Evolutionary conservation across 768 basidiomycete species (phyloP).

Genomic region (Serendipita sp.): DNA sequence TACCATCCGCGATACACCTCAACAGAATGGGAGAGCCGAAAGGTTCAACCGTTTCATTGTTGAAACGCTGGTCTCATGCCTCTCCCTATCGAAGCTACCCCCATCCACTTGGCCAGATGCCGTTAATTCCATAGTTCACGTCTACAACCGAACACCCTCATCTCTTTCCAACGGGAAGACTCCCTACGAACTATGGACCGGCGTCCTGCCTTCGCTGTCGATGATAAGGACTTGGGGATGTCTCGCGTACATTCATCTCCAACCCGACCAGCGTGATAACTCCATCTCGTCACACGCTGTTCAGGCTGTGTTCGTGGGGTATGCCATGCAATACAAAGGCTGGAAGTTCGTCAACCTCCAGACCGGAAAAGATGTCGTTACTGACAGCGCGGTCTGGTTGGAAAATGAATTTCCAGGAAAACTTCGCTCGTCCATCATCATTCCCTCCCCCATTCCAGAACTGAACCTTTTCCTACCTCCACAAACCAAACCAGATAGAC

Average conservation of each 20-base stretch:
- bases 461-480: no score
- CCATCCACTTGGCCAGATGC: constrained; percentile 6
- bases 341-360: constrained; percentile 14
- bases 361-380: background rate
- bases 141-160: background rate
- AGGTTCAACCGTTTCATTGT: constrained; percentile 5
- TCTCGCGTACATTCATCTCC: constrained; percentile 23
- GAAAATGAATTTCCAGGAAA: background rate
- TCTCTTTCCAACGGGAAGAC: background rate
- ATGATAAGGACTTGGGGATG: constrained; percentile 19
- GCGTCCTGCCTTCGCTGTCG: background rate
- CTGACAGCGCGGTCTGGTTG: background rate
- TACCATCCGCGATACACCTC: constrained; percentile 7
- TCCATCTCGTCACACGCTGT: constrained; percentile 7
- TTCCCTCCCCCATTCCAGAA: no score
- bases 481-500: no score
- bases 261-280: constrained; percentile 17
- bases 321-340: constrained; percentile 19
- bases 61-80: background rate
- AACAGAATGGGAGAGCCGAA: constrained; percentile 10
- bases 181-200: background rate
- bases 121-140: background rate
- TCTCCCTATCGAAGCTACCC: constrained; percentile 5
- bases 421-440: background rate
- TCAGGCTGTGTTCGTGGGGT: constrained; percentile 25